Percentiles rank a stretch among this genome's conserved stretches.
Evolutionary conservation across 2,329 filamentous ascomycete genomes (phyloP).

Genomic region (Pseudogymnoascus pannorum): DNA sequence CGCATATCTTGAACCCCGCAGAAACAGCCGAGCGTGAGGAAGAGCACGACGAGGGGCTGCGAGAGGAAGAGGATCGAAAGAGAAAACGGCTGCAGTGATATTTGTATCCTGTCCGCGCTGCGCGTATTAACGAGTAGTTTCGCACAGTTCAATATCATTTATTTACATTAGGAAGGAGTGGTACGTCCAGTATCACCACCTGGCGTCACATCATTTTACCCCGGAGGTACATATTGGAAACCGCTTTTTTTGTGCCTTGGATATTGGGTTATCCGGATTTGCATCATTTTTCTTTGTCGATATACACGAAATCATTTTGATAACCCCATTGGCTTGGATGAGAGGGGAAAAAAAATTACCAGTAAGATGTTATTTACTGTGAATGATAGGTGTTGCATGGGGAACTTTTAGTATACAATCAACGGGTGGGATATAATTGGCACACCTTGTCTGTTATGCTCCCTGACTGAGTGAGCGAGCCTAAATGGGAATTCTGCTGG

Average conservation of each 20-base stretch:
- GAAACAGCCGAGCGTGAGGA: constrained; percentile 60
- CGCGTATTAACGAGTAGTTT: not conserved
- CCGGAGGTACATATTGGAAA: constrained; percentile 7
- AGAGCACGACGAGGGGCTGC: constrained; percentile 57
- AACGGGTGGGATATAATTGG: constrained; percentile 16
- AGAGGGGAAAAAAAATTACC: not conserved
- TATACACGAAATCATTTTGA: constrained; percentile 2
- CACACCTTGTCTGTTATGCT: not conserved
- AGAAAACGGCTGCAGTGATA: constrained; percentile 49
- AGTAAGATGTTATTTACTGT: not conserved
- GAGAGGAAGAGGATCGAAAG: constrained; percentile 52
- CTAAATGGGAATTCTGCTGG: not conserved
- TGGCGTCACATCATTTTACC: not conserved
- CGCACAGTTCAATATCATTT: not conserved
- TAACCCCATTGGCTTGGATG: not conserved
- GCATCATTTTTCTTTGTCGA: not conserved
- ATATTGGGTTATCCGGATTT: not conserved
- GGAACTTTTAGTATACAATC: constrained; percentile 13
- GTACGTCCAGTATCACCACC: not conserved
- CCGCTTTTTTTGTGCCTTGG: not conserved
- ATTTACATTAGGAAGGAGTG: not conserved
- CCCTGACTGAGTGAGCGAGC: not conserved
- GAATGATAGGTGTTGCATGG: constrained; percentile 14
- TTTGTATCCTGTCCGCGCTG: not conserved
- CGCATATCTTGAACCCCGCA: constrained; percentile 63